Conservation (phyloP, 192 early-diverging fungal genomes). For the Coemansia sp. region DNA sequence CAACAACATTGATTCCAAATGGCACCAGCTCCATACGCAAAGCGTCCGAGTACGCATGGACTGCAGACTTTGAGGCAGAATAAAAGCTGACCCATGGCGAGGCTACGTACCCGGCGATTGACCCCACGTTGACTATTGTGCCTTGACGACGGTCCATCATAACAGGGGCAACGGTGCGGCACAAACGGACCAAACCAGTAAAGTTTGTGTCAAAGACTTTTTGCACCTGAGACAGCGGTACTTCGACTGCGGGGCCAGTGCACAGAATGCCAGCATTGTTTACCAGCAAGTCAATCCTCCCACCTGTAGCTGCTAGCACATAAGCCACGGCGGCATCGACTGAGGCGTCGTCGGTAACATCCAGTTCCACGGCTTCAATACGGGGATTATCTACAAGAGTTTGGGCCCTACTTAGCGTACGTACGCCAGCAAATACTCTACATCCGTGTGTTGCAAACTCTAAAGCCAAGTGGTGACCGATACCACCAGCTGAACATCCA, state of each 20-base stretch:
- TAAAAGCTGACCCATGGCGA: conserved; percentile 66
- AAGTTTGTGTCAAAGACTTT: conserved; percentile 65
- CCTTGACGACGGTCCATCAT: conserved; percentile 59
- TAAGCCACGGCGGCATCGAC: conserved; percentile 7
- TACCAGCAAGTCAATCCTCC: conserved; percentile 62
- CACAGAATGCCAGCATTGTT: conserved; percentile 70
- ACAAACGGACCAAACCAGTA: conserved; percentile 55
- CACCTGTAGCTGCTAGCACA: conserved; percentile 15
- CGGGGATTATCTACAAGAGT: background rate
- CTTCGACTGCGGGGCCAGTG: conserved; percentile 52
- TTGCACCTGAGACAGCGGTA: conserved; percentile 35
- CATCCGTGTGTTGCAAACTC: conserved; percentile 36
- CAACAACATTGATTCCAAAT: conserved; percentile 59
- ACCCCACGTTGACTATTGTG: conserved; percentile 66
- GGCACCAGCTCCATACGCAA: conserved; percentile 65
- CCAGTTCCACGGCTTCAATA: conserved; percentile 15
- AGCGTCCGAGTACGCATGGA: conserved; percentile 62
- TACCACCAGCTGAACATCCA: conserved; percentile 71
- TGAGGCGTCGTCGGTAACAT: conserved; percentile 25
- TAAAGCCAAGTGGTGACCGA: conserved; percentile 52
- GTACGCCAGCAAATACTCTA: conserved; percentile 31
- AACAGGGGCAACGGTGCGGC: conserved; percentile 54
- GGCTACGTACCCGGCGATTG: conserved; percentile 58
- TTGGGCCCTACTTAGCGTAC: conserved; percentile 9
- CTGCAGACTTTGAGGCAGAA: conserved; percentile 61